Base-by-base conservation (phyloP, 2,329 filamentous ascomycete species). In the Penicillium sp. region DNA sequence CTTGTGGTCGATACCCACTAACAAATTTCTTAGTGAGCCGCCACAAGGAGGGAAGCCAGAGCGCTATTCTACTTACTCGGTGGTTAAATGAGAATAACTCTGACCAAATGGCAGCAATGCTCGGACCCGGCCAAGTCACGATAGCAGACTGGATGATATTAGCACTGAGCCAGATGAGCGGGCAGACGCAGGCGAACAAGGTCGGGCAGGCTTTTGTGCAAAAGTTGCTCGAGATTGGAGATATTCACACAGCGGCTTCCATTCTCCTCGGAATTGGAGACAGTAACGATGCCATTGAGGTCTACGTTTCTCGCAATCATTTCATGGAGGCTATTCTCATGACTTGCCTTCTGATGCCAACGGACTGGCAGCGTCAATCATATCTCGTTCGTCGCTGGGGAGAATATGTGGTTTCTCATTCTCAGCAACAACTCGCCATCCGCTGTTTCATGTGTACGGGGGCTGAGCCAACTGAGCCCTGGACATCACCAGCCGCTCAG, bases 111-210 rank as follows among this genome's bases (percentile, higher is more conserved):
- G 85, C 88, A 11, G 87, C 91, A 2, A 91, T 89, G 80, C 79
- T 88, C 40, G 81, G 87, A 46, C 90, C 92, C 0, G 88, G 94
- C 67, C 89, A 91, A n/a, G 93, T 95, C 85, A 94, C 92, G 10
- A 92, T 91, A 2, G 91, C 92, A 0, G 95, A 98, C 76, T 99
- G 95, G 95, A 97, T 99, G 92, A 80, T 98, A 60, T 81, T 99
- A 38, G 94, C 95, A 11, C 79, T 99, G 55, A 96, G 92, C 72
- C 91, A 92, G 43, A 96, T 98, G 78, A 92, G 91, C 55, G 85
- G 87, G 2, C 82, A 87, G 63, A 83, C 87, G 40, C 92, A 92
- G 1, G 91, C 96, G 70, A 93, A 96, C 74, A 96, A 96, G 75
- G 87, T 98, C 16, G 93, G 92, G 1, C 90, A 94, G 60, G 89